A percentile compares a stretch with the other conserved stretches of the same genome.
phyloP scores from a whole-genome alignment of 108 stramenopile genomes.

The Asterionellopsis glacialis region DNA sequence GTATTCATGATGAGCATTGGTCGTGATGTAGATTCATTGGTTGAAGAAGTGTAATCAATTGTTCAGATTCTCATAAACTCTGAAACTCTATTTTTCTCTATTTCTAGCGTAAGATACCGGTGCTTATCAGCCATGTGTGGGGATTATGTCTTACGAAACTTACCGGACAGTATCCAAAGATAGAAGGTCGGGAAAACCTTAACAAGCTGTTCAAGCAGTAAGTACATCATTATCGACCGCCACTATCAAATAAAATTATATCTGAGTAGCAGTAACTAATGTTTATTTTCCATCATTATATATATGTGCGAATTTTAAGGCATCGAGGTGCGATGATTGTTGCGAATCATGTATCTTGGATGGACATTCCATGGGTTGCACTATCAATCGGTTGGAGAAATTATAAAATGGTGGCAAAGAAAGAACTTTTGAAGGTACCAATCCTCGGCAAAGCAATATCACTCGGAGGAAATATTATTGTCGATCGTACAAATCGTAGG shows the following conservation, averaged over 20 bases:
- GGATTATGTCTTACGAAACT: constrained; percentile 60
- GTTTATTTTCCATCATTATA: background rate
- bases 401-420: constrained; percentile 88
- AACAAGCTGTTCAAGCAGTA: constrained; percentile 56
- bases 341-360: constrained; percentile 88
- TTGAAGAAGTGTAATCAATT: background rate
- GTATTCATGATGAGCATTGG: constrained; percentile 1
- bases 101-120: constrained; percentile 42
- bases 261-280: background rate
- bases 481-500: constrained; percentile 68
- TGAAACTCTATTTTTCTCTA: background rate
- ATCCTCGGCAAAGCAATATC: constrained; percentile 75
- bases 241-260: background rate
- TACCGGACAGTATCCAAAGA: constrained; percentile 53
- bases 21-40: too few relatives aligned
- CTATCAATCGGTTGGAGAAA: constrained; percentile 86
- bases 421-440: constrained; percentile 80
- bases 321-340: constrained; percentile 82
- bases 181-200: constrained; percentile 52
- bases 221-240: constrained; percentile 6
- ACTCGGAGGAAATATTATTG: constrained; percentile 65
- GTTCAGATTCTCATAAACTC: background rate
- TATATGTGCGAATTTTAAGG: constrained; percentile 11
- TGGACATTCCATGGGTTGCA: constrained; percentile 88
- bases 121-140: constrained; percentile 79